phyloP scores from a whole-genome alignment of 768 basidiomycete species.

The Boletus rubescentipes region DNA sequence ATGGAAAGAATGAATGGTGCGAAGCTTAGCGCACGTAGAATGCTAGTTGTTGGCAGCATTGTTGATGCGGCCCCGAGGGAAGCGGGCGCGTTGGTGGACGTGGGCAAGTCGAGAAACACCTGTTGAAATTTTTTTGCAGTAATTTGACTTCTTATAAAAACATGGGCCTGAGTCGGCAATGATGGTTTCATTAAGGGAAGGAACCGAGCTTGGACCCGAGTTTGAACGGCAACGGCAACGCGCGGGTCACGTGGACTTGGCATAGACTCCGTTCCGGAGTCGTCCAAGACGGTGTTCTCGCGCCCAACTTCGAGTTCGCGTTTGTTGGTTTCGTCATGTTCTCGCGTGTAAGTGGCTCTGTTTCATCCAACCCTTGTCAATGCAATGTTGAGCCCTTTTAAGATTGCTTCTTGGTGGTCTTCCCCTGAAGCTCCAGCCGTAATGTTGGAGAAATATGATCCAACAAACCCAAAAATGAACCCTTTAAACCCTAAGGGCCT shows the following conservation, averaged over 20 bases:
- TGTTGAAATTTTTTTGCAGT: neutral
- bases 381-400: neutral
- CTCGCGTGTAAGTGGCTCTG: slow-evolving; percentile 34
- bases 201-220: no score
- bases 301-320: neutral
- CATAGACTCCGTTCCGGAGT: no score
- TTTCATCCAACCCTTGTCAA: neutral
- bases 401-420: slow-evolving; percentile 63
- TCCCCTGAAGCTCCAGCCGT: slow-evolving; percentile 30
- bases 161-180: no score
- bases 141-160: no score
- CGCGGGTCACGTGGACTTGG: neutral
- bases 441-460: slow-evolving; percentile 54
- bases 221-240: no score
- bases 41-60: slow-evolving; percentile 10
- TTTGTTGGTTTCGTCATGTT: slow-evolving; percentile 36
- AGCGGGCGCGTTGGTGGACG: neutral
- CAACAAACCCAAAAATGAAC: slow-evolving; percentile 77
- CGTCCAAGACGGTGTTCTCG: no score
- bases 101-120: neutral
- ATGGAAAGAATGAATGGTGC: slow-evolving; percentile 12
- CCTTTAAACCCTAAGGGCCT: slow-evolving; percentile 92
- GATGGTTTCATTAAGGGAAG: no score
- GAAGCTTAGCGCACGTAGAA: slow-evolving; percentile 10
- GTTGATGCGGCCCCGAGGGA: neutral